Conservation (phyloP, 805 yeast genomes). For the Nakazawaea holstii region DNA sequence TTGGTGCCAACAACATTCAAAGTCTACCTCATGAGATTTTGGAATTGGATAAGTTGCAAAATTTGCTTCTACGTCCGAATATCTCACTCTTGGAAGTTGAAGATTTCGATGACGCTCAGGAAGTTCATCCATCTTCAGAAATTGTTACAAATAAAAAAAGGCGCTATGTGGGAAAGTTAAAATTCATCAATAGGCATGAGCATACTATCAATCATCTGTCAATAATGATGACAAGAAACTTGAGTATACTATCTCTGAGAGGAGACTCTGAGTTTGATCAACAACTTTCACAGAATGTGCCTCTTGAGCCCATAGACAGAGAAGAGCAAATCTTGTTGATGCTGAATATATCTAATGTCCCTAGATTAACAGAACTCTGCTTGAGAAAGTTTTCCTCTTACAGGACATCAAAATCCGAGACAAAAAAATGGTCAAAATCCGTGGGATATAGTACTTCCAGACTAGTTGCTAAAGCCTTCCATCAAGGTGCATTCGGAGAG, state of each 20-base stretch:
- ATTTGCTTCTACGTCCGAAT: constrained; percentile 54
- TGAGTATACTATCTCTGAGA: constrained; percentile 22
- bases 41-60: constrained; percentile 34
- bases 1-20: constrained; percentile 45
- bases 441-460: constrained; percentile 41
- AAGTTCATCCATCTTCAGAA: constrained; percentile 19
- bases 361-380: constrained; percentile 43
- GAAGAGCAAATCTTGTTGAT: constrained; percentile 17
- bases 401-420: constrained; percentile 48
- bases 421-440: constrained; percentile 44
- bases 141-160: neutral
- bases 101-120: constrained; percentile 10
- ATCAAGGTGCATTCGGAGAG: constrained; percentile 45
- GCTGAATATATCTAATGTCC: constrained; percentile 25
- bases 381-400: constrained; percentile 45
- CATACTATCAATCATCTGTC: constrained; percentile 14
- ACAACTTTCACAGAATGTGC: too few relatives aligned
- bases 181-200: constrained; percentile 6
- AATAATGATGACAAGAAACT: constrained; percentile 22
- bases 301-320: constrained; percentile 14
- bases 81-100: constrained; percentile 28
- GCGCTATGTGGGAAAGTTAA: constrained; percentile 2
- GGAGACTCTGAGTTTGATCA: constrained; percentile 12
- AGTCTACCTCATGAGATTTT: constrained; percentile 50
- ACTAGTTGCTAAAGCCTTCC: constrained; percentile 45